Evolutionary conservation across 495 filamentous ascomycete species (phyloP).

Genomic region (Talaromyces borbonicus): DNA sequence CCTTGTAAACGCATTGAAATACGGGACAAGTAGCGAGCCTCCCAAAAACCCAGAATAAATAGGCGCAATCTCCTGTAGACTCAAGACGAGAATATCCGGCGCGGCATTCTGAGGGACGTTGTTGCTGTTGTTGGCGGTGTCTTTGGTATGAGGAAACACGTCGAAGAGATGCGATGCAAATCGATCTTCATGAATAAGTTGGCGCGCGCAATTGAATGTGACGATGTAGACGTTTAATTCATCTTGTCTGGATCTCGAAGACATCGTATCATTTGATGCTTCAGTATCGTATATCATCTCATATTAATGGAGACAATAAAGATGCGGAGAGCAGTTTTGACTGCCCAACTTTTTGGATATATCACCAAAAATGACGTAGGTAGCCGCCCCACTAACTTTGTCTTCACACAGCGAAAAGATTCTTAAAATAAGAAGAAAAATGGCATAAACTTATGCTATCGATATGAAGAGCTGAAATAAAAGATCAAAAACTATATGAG

Average conservation of each 20-base stretch:
- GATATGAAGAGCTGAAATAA: neutral
- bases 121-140: no score
- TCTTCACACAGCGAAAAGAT: no score
- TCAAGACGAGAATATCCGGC: conserved; percentile 67
- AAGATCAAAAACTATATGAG: neutral
- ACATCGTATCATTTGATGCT: neutral
- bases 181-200: conserved; percentile 47
- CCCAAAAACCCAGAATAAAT: conserved; percentile 77
- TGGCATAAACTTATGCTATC: no score
- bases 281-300: no score
- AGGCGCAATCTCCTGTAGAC: conserved; percentile 85
- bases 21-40: conserved; percentile 66
- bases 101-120: no score
- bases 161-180: conserved; percentile 67
- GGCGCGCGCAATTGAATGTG: conserved; percentile 83
- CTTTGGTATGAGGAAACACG: conserved; percentile 45
- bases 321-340: no score
- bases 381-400: neutral
- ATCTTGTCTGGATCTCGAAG: neutral
- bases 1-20: conserved; percentile 55
- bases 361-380: no score
- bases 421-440: no score
- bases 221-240: conserved; percentile 57
- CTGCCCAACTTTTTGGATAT: no score
- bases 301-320: no score